Base-by-base conservation (phyloP, 2,329 filamentous ascomycete species). In the Colletotrichum musae region DNA sequence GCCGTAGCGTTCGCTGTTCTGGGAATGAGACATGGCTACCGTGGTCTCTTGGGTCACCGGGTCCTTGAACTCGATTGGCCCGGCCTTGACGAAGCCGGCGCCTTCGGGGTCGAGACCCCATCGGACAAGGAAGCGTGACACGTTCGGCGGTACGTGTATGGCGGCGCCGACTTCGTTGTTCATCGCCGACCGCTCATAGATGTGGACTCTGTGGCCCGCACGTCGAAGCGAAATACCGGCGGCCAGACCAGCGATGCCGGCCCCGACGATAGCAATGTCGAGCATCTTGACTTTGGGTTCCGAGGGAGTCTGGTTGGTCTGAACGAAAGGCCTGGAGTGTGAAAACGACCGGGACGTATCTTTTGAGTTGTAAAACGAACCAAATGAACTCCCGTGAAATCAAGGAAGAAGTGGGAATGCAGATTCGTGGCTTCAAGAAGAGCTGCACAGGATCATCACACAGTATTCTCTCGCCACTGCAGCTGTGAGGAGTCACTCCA, bases 191-290 rank as follows among this genome's bases (percentile, higher is more conserved):
- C 76, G 74, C 65, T 85, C 83, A 4, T 82, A 77, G 36, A 85
- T 76, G 3, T 77, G 80, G 10, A 85, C 82, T 41, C 75, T 67
- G 57, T 85, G 82, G 6, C 79, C 78, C 36, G 81, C 77, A 1
- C 80, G 73, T 45, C 75, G 74, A 10, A 78, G 79, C 2, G 81
- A 79, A 32, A 84, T 76, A 2, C 78, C 78, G 0, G 80, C 76
- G 6, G 81, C 77, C 1, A 84, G 74, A 21, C 82, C 83, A 21
- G 79, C 81, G 12, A 84, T 74, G 13, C 83, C 83, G 13, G 81
- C 82, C 2, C 83, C 83, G 32, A 84, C 75, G 12, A 85, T 72
- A n/a, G 82, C 76, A 1, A 84, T 71, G 52, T 84, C 73, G 6
- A 82, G 70, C 53, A 73, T 83, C 26, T 26, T 51, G 28, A n/a